These are phyloP conservation scores for Breviolum minutum DNA, from an alignment of 73 alveolate genomes.

Conservation along the genomic window DNA sequence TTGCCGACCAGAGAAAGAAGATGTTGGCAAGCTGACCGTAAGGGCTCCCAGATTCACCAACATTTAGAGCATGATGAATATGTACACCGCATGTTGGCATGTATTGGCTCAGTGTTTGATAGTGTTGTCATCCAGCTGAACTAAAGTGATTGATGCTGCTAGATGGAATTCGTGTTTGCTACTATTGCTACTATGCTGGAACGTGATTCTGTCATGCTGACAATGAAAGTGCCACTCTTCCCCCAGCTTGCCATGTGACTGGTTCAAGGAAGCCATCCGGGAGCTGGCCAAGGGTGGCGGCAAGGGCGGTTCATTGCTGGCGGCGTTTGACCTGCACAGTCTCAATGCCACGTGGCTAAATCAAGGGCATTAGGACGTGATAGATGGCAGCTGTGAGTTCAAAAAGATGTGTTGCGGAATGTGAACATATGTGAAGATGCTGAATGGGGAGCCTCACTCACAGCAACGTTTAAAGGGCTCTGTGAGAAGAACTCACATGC, in stretches of 20 bases:
- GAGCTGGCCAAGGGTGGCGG: neutral
- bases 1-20: neutral
- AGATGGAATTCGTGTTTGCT: no score
- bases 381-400: neutral
- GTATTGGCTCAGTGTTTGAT: neutral
- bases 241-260: neutral
- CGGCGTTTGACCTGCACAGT: slow-evolving; percentile 9
- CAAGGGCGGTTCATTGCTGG: neutral
- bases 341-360: neutral
- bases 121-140: no score
- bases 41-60: neutral
- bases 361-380: neutral
- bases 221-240: neutral
- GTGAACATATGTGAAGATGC: no score
- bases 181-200: no score
- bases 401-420: neutral
- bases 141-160: neutral
- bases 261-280: neutral
- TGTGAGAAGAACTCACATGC: no score
- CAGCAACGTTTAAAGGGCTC: no score
- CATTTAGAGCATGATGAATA: neutral
- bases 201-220: no score
- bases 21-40: neutral
- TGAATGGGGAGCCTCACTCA: no score
- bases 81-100: neutral